phyloP scores from a whole-genome alignment of 1,284 basidiomycete species.

The Apiotrichum brassicae region DNA sequence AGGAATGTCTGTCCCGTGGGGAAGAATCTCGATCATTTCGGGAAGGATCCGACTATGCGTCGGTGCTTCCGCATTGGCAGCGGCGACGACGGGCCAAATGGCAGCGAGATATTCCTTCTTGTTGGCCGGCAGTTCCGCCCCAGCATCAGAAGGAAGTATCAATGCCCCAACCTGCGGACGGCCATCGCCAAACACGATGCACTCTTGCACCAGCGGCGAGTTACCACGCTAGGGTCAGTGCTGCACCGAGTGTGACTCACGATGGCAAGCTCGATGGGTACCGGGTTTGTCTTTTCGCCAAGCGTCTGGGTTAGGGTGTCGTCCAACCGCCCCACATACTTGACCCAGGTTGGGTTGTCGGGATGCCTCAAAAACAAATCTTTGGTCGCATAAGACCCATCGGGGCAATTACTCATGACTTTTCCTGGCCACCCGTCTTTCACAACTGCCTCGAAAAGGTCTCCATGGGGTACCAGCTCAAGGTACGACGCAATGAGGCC shows the following conservation, averaged over 20 bases:
- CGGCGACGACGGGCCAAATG: conserved; percentile 52
- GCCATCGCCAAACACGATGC: conserved; percentile 57
- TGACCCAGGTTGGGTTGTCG: conserved; percentile 49
- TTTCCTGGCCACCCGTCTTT: conserved; percentile 55
- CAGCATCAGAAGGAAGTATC: conserved; percentile 54
- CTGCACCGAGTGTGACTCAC: conserved; percentile 17
- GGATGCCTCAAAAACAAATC: conserved; percentile 55
- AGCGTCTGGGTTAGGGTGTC: conserved; percentile 51
- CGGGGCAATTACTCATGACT: conserved; percentile 54
- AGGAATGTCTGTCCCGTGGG: conserved; percentile 44
- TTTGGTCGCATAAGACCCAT: conserved; percentile 57
- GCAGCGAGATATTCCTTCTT: conserved; percentile 46
- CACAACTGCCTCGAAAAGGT: conserved; percentile 54
- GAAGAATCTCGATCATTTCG: conserved; percentile 54
- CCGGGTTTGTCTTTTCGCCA: conserved; percentile 58
- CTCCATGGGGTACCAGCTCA: conserved; percentile 50
- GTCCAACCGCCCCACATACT: conserved; percentile 57
- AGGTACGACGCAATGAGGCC: conserved; percentile 49
- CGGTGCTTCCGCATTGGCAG: conserved; percentile 54
- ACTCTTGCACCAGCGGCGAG: conserved; percentile 50
- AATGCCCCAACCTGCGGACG: conserved; percentile 55
- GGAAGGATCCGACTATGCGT: conserved; percentile 53
- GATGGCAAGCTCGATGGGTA: conserved; percentile 44
- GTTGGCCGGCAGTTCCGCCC: conserved; percentile 44
- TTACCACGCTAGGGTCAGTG: conserved; percentile 30